A percentile compares a stretch with the other conserved stretches of the same genome.
These are phyloP conservation scores for Hemileccinum rubropunctum DNA, from an alignment of 768 basidiomycete species.

Conservation along the genomic window DNA sequence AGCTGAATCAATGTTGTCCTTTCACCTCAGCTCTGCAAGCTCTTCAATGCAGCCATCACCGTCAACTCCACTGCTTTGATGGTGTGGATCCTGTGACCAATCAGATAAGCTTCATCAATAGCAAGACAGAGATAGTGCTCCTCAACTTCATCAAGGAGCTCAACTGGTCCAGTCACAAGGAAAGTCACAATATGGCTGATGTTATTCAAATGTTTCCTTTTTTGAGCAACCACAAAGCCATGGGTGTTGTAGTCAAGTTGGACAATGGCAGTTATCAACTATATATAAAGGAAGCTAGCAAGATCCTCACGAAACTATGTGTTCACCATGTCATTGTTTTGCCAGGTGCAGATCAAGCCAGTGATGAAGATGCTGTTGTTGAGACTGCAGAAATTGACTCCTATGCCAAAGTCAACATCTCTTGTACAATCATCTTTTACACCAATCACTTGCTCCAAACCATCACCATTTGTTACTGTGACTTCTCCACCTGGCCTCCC, in stretches of 20 bases:
- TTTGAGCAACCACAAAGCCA: constrained; percentile 89
- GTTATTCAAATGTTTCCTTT: constrained; percentile 95
- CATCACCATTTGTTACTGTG: constrained; percentile 90
- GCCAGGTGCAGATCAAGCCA: constrained; percentile 13
- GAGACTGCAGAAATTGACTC: constrained; percentile 62
- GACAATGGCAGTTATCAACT: constrained; percentile 55
- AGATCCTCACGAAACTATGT: constrained; percentile 84
- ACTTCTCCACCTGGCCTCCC: constrained; percentile 87
- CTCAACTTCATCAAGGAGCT: constrained; percentile 81
- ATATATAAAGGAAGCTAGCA: constrained; percentile 91
- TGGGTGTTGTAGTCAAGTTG: constrained; percentile 83
- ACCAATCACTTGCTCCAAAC: constrained; percentile 95
- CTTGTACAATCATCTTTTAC: constrained; percentile 94
- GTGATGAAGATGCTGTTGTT: constrained; percentile 34
- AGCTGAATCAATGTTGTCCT: constrained; percentile 62
- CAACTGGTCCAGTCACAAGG: constrained; percentile 69
- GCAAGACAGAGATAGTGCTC: constrained; percentile 94
- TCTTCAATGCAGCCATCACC: constrained; percentile 85
- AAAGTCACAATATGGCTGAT: constrained; percentile 58
- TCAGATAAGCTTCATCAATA: constrained; percentile 71
- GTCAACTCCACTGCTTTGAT: constrained; percentile 94
- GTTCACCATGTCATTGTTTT: constrained; percentile 68
- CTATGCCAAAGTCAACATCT: constrained; percentile 76
- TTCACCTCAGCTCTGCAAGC: constrained; percentile 52
- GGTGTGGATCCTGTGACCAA: constrained; percentile 64